Percentiles rank a stretch among this genome's conserved stretches.
phyloP scores from a whole-genome alignment of 2,329 filamentous ascomycete species.

The Trichoderma semiorbis region DNA sequence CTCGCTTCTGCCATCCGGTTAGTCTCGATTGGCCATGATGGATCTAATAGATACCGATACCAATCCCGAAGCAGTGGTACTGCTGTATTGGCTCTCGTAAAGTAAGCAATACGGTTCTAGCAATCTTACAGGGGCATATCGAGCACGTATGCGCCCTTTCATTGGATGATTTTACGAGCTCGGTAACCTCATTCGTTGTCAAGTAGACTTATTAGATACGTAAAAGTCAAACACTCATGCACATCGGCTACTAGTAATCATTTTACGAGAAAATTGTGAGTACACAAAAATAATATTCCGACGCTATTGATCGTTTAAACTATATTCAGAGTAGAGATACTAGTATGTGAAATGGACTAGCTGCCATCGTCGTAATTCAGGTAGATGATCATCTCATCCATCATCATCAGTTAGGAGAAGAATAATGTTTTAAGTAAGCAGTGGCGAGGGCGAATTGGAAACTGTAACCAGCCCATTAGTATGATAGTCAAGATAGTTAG shows the following conservation, averaged over 20 bases:
- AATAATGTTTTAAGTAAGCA: too few relatives aligned
- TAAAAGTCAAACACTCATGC: neutral
- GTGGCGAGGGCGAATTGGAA: neutral
- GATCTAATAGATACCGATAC: neutral
- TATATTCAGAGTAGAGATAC: neutral
- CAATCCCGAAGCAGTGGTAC: neutral
- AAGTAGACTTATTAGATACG: neutral
- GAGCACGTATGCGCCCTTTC: neutral
- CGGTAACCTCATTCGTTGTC: neutral
- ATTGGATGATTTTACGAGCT: neutral
- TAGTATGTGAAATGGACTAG: neutral
- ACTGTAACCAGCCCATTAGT: neutral
- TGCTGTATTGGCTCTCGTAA: neutral
- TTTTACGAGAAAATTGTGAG: neutral
- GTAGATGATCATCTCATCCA: too few relatives aligned
- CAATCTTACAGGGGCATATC: neutral
- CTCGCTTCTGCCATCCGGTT: neutral
- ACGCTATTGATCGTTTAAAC: neutral
- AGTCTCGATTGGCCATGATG: neutral
- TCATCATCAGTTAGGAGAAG: neutral
- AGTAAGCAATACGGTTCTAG: neutral
- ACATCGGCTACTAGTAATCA: neutral
- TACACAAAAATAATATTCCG: neutral
- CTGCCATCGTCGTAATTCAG: neutral
- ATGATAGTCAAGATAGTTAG: too few relatives aligned